Conservation (phyloP, 495 filamentous ascomycete species). For the Neurospora tetrasperma region DNA sequence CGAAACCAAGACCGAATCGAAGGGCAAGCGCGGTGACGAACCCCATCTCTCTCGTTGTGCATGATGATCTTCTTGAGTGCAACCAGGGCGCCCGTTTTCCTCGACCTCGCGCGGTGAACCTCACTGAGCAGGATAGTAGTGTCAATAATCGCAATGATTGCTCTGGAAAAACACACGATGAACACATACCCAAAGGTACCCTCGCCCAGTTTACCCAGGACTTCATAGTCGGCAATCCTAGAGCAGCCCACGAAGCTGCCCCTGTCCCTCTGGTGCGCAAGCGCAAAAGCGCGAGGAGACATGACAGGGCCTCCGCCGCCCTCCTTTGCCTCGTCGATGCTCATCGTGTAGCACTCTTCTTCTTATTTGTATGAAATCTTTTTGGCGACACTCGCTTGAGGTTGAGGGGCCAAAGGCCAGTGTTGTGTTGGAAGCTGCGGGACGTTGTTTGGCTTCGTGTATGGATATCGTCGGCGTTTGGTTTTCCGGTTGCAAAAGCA, state of each 20-base stretch:
- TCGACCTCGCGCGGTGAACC: slow-evolving; percentile 80
- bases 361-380: background rate
- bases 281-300: slow-evolving; percentile 36
- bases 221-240: slow-evolving; percentile 76
- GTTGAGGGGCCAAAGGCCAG: background rate
- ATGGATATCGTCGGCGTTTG: background rate
- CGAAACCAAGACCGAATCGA: background rate
- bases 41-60: slow-evolving; percentile 77
- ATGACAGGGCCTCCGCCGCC: slow-evolving; percentile 6
- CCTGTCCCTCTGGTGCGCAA: slow-evolving; percentile 32
- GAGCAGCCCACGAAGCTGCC: slow-evolving; percentile 73
- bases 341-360: slow-evolving; percentile 12
- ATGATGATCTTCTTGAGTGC: slow-evolving; percentile 93
- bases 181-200: slow-evolving; percentile 80
- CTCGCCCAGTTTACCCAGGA: slow-evolving; percentile 87
- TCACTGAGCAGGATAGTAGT: slow-evolving; percentile 45
- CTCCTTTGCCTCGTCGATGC: slow-evolving; percentile 11
- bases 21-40: slow-evolving; percentile 27
- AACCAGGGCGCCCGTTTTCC: slow-evolving; percentile 58
- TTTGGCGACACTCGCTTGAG: background rate
- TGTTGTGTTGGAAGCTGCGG: background rate
- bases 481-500: background rate
- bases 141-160: slow-evolving; percentile 1
- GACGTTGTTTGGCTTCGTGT: background rate
- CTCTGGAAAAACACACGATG: background rate